Base-by-base conservation (phyloP, 371 early-diverging fungal genomes). In the Syncephalis plumigaleata region DNA sequence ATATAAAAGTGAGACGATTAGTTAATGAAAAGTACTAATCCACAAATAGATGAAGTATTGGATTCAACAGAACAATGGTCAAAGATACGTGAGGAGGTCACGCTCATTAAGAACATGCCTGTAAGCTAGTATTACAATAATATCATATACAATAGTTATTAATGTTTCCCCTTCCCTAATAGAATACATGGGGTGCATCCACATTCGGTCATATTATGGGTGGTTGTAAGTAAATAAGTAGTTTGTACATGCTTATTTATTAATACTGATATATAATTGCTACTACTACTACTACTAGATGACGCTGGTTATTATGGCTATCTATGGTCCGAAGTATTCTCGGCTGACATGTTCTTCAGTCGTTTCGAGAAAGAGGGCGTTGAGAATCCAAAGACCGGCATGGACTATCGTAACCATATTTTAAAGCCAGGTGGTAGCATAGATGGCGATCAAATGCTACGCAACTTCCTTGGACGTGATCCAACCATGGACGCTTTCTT, bases 291-390 rank as follows among this genome's bases (percentile, higher is more conserved):
- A 11, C 11, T 31, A 31, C 11, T 31, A 31, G 31, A 85, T 50
- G 84, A 85, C 56, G 76, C 81, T 13, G 75, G 79, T 9, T 75
- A 79, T 58, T 77, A 75, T 52, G 77, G 79, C 8, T 79, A 78
- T 51, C 61, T 85, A 57, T 90, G 84, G 81, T 73, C 78, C 11
- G 74, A 81, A 60, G 87, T 88, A 43, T 86, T 77, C 55, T 77
- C 84, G 1, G 79, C 82, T 23, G 91, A 90, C 52, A 83, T 91
- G 77, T 91, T 69, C 60, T 77, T 65, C 47, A 75, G 78, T 46
- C 52, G 56, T 9, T 64, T 64, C 48, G 38, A 45, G 36, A 42
- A 27, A 3, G 47, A 42, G 9, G 21, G 44, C 5, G n/a, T 25
- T 15, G 7, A 36, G 1, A 22, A 42, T 22, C 43, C 57, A 4